Percentiles rank a stretch among this genome's conserved stretches.
phyloP scores from a whole-genome alignment of 306 rosid genomes.

The Lathyrus tuberosus region DNA sequence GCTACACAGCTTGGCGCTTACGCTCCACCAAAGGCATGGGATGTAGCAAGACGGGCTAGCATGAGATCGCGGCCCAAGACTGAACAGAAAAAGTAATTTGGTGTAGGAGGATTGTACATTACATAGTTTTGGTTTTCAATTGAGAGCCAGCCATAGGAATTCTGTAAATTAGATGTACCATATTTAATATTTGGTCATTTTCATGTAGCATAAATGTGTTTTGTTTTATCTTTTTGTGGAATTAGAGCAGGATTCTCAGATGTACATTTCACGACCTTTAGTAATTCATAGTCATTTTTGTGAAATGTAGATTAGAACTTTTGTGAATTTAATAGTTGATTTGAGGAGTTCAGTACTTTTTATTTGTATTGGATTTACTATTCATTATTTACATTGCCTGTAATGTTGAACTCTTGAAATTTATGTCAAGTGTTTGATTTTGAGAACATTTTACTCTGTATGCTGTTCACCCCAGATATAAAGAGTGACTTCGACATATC shows the following conservation, averaged over 20 bases:
- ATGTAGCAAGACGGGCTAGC: constrained; percentile 97
- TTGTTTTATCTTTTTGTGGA: constrained; percentile 15
- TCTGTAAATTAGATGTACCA: constrained; percentile 60
- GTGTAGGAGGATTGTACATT: constrained; percentile 56
- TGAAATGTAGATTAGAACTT: constrained; percentile 17
- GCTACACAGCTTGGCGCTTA: constrained; percentile 78
- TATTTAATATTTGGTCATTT: constrained; percentile 37
- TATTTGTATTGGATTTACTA: constrained; percentile 31
- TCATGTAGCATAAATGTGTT: constrained; percentile 31
- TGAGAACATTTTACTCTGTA: neutral
- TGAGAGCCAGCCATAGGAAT: constrained; percentile 51
- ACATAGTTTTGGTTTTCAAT: constrained; percentile 43
- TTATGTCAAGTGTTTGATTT: neutral
- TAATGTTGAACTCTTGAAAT: neutral
- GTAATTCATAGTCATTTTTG: constrained; percentile 38
- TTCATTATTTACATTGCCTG: constrained; percentile 8
- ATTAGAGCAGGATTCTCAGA: constrained; percentile 36
- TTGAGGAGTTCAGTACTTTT: neutral
- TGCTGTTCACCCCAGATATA: neutral
- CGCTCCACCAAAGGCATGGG: constrained; percentile 95
- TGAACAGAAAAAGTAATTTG: constrained; percentile 53
- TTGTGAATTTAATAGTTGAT: neutral
- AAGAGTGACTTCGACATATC: neutral
- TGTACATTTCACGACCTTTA: constrained; percentile 52
- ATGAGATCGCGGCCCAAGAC: constrained; percentile 58